These are phyloP conservation scores for Aspergillus conjunctus DNA, from an alignment of 495 filamentous ascomycete genomes.

Conservation along the genomic window DNA sequence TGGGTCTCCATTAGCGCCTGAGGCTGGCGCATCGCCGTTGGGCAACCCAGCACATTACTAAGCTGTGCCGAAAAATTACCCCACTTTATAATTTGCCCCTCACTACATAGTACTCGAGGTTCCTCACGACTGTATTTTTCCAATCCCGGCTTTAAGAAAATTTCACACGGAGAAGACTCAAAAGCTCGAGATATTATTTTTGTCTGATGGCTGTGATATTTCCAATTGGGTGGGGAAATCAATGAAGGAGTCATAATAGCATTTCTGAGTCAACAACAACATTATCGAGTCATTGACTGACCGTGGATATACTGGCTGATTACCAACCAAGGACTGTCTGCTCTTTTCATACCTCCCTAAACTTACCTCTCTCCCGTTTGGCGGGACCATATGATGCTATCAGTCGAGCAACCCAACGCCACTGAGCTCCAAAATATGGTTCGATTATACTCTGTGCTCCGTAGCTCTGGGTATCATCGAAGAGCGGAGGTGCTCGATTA, in stretches of 20 bases:
- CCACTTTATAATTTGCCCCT: background rate
- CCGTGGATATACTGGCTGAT: background rate
- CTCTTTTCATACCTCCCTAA: background rate
- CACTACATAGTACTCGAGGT: background rate
- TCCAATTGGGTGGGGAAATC: background rate
- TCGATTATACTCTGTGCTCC: background rate
- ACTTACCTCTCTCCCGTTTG: background rate
- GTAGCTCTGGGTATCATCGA: background rate
- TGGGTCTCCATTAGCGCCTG: background rate
- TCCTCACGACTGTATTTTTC: too few relatives aligned
- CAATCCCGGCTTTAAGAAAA: background rate
- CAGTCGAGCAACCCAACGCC: background rate
- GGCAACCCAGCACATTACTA: background rate
- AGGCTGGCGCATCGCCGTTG: background rate
- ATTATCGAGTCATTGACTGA: background rate
- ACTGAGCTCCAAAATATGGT: background rate
- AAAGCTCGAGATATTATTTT: background rate
- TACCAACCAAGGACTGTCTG: background rate
- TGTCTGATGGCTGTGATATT: background rate
- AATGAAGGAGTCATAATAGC: background rate
- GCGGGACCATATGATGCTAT: background rate
- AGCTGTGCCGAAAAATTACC: background rate
- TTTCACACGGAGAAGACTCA: background rate
- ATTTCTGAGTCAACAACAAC: background rate
- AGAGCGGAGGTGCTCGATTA: background rate